Conservation (phyloP, 768 basidiomycete species). For the Boletus vinaceobasis region DNA sequence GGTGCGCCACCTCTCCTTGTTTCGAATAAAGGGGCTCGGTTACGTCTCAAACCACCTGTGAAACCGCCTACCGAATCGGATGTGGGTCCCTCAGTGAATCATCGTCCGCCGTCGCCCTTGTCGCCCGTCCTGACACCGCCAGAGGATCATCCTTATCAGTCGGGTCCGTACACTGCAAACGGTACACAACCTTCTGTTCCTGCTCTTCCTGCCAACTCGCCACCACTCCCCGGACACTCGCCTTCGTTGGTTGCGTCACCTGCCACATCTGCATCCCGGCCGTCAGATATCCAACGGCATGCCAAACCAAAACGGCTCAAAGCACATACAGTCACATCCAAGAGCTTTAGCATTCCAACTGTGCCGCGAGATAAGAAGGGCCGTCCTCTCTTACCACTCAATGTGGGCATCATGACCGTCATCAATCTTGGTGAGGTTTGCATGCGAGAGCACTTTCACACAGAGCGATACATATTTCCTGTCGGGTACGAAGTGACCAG, state of each 20-base stretch:
- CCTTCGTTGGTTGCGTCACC: slow-evolving; percentile 17
- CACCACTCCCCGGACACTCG: slow-evolving; percentile 24
- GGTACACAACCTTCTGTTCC: slow-evolving; percentile 19
- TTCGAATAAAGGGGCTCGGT: slow-evolving; percentile 44
- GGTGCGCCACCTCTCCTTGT: slow-evolving; percentile 36
- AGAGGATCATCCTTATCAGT: slow-evolving; percentile 31
- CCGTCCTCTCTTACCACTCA: slow-evolving; percentile 71
- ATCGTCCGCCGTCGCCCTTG: slow-evolving; percentile 27
- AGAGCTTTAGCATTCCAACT: slow-evolving; percentile 72
- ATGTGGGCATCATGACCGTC: slow-evolving; percentile 86
- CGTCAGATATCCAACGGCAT: slow-evolving; percentile 35
- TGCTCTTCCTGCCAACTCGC: slow-evolving; percentile 11
- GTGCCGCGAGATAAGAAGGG: slow-evolving; percentile 73
- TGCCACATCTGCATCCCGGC: slow-evolving; percentile 20
- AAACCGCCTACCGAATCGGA: slow-evolving; percentile 27
- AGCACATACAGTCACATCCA: slow-evolving; percentile 76
- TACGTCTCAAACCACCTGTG: slow-evolving; percentile 48
- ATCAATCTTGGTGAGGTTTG: slow-evolving; percentile 71
- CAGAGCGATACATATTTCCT: slow-evolving; percentile 85
- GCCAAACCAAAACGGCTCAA: slow-evolving; percentile 76
- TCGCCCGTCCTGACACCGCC: slow-evolving; percentile 36
- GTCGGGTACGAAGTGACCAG: slow-evolving; percentile 82
- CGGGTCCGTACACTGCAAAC: slow-evolving; percentile 23
- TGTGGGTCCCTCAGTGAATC: slow-evolving; percentile 13
- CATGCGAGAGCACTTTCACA: slow-evolving; percentile 82